Percentiles rank a stretch among this genome's conserved stretches.
phyloP scores from a whole-genome alignment of 768 basidiomycete species.

The Neoboletus subvelutipes region DNA sequence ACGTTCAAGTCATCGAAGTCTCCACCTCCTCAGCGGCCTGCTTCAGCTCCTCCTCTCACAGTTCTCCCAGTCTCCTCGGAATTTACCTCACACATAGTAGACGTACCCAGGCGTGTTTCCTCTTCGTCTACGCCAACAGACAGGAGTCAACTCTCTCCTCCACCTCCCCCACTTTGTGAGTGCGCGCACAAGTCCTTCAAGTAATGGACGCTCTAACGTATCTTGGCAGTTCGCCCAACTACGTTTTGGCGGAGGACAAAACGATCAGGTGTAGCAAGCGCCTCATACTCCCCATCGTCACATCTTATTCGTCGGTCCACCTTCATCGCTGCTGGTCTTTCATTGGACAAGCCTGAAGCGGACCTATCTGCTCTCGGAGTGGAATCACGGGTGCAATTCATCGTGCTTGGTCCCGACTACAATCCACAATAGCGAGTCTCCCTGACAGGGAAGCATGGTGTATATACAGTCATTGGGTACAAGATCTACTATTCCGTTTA shows the following conservation, averaged over 20 bases:
- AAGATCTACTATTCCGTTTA: background rate
- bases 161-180: constrained; percentile 67
- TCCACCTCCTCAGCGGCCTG: constrained; percentile 12
- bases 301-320: constrained; percentile 76
- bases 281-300: constrained; percentile 70
- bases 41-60: constrained; percentile 26
- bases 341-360: constrained; percentile 56
- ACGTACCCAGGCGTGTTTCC: constrained; percentile 14
- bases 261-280: constrained; percentile 67
- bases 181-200: constrained; percentile 7
- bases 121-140: constrained; percentile 14
- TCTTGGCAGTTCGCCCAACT: constrained; percentile 66
- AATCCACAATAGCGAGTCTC: constrained; percentile 18
- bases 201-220: background rate
- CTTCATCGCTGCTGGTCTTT: constrained; percentile 74
- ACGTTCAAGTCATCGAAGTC: constrained; percentile 26
- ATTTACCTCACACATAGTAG: constrained; percentile 2
- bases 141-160: constrained; percentile 48
- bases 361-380: constrained; percentile 64
- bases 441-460: constrained; percentile 8
- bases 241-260: constrained; percentile 79
- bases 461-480: constrained; percentile 22
- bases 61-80: background rate
- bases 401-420: constrained; percentile 40
- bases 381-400: constrained; percentile 51